Evolutionary conservation across 108 stramenopile genomes (phyloP).

Genomic region (Nitzschia sp.): DNA sequence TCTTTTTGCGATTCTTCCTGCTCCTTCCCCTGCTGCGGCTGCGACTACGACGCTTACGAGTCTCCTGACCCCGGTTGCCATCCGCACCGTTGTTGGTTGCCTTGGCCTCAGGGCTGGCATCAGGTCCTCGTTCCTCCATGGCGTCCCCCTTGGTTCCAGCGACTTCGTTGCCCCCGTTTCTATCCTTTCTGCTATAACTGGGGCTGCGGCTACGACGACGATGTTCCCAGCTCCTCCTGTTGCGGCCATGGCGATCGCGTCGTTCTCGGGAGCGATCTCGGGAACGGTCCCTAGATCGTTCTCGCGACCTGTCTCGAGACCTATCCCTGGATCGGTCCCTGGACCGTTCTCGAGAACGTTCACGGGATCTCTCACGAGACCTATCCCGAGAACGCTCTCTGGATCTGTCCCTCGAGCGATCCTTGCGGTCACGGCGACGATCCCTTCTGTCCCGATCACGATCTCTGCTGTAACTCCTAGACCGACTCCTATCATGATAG

Average conservation of each 20-base stretch:
- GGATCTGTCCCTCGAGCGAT: conserved; percentile 35
- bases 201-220: conserved; percentile 37
- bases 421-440: conserved; percentile 30
- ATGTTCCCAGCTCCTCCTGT: conserved; percentile 22
- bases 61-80: conserved; percentile 12
- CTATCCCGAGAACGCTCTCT: conserved; percentile 27
- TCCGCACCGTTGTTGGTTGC: conserved; percentile 9
- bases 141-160: conserved; percentile 1
- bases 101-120: conserved; percentile 10
- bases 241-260: conserved; percentile 26
- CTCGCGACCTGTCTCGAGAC: conserved; percentile 33
- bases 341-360: conserved; percentile 19
- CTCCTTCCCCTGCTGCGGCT: conserved; percentile 42
- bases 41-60: conserved; percentile 34
- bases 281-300: conserved; percentile 36
- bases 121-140: not conserved
- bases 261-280: conserved; percentile 37
- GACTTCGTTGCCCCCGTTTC: conserved; percentile 5
- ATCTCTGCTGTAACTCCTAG: conserved; percentile 36
- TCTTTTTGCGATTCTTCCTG: conserved; percentile 42
- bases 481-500: conserved; percentile 36
- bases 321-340: conserved; percentile 23
- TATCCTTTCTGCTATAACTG: conserved; percentile 14
- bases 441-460: conserved; percentile 37
- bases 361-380: conserved; percentile 23